Evolutionary conservation across 2,329 filamentous ascomycete genomes (phyloP), one percentile per base, ranked within the genome.

Genomic region (Chlorencoelia australis): DNA sequence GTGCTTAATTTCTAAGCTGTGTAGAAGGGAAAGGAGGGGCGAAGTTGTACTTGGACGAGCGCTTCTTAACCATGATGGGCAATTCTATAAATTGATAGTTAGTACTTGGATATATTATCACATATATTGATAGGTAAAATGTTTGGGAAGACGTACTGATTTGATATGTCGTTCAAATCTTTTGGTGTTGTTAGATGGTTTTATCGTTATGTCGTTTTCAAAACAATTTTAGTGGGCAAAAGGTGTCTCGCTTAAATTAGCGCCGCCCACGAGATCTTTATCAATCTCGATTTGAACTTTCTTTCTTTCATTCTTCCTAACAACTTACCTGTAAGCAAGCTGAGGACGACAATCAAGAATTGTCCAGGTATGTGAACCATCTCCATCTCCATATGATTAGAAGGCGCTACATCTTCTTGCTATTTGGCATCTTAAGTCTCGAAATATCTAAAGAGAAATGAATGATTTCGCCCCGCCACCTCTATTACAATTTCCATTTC

Each of bases 31-130:
- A 31, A 19, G 19, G 34, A n/a, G 39, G 36, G 34, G 21, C 41
- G 42, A 37, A 46, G 34, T 60, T 68, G 57, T 67, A 74, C 71
- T 79, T 79, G 66, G 65, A 71, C 66, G 75, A 75, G 72, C 75
- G 75, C 72, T 79, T 79, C 73, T 79, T 79, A 62, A 77, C 73
- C 75, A 79, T 79, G 55, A 66, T 79, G 65, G 58, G 72, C 67
- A 68, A 73, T 60, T 69, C 66, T 70, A 58, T 21, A 25, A 17
- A 7, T 7, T 25, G 3, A 25, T 3, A 7, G 6, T 25, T 6
- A 25, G 22, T 24, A 19, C n/a, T 13, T 19, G 18, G 11, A 20
- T 43, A 37, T 34, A 37, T 28, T 34, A 15, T 5, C 11, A 16
- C 6, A 29, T 4, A 17, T 6, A 7, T 22, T 19, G 4, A 30